These are phyloP conservation scores for Ajuga reptans DNA, from an alignment of 305 asterid species.

Conservation along the genomic window DNA sequence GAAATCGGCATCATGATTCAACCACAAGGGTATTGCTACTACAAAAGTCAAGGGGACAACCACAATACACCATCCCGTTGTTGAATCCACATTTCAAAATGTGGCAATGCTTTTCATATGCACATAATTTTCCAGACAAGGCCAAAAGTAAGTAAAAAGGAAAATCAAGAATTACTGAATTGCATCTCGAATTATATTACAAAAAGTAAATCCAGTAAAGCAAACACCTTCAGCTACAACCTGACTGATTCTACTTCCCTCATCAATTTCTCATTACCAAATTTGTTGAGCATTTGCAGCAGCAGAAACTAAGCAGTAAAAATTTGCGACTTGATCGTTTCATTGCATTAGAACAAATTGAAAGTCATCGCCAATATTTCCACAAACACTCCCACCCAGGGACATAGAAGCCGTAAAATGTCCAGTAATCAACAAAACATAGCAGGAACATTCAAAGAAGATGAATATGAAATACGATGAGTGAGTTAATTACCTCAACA, in stretches of 20 bases:
- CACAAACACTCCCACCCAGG: not conserved
- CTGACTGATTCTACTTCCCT: not conserved
- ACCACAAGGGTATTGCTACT: not conserved
- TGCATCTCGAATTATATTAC: constrained; percentile 13
- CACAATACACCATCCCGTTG: not conserved
- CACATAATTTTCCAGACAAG: not conserved
- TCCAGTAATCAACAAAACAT: constrained; percentile 9
- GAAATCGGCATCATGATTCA: not conserved
- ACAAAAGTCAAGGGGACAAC: not conserved
- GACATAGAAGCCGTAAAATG: constrained; percentile 5
- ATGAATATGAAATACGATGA: constrained; percentile 16
- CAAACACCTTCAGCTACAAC: constrained; percentile 4
- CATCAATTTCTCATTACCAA: not conserved
- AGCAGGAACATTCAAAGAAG: constrained; percentile 2
- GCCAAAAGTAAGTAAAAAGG: not conserved
- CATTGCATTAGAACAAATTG: not conserved
- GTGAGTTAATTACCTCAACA: constrained; percentile 16
- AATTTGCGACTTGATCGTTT: constrained; percentile 6
- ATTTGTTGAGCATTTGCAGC: constrained; percentile 13
- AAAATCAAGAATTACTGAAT: constrained; percentile 9
- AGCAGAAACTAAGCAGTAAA: constrained; percentile 11
- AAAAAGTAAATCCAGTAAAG: constrained; percentile 1
- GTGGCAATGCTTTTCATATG: not conserved
- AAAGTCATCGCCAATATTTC: not conserved
- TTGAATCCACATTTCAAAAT: constrained; percentile 8